These are phyloP conservation scores for Claviceps spartinae DNA, from an alignment of 2,329 filamentous ascomycete genomes.

Conservation along the genomic window DNA sequence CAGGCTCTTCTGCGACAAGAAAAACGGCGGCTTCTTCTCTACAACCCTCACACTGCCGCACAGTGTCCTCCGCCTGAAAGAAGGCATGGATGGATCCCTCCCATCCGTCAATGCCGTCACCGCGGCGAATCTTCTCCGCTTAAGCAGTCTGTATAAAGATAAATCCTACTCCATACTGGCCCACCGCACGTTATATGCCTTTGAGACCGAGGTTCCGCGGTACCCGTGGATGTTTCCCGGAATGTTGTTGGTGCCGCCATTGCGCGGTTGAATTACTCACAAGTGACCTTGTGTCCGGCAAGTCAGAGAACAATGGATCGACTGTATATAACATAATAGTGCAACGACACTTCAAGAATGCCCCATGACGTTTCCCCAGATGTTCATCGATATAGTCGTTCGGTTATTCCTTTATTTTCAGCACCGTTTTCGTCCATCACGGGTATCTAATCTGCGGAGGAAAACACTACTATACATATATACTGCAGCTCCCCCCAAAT, in stretches of 20 bases:
- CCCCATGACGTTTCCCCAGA: no score
- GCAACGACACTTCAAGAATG: no score
- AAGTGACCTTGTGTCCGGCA: no score
- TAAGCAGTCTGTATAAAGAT: conserved; percentile 57
- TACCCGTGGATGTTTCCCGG: conserved; percentile 86
- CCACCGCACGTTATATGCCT: conserved; percentile 64
- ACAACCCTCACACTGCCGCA: conserved; percentile 50
- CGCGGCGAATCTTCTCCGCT: conserved; percentile 75
- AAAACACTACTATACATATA: conserved; percentile 7
- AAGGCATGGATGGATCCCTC: conserved; percentile 85
- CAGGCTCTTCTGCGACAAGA: conserved; percentile 59
- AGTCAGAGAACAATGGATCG: no score
- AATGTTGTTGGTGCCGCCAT: conserved; percentile 59
- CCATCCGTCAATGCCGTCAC: conserved; percentile 82
- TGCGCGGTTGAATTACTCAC: conserved; percentile 45
- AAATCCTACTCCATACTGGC: conserved; percentile 50
- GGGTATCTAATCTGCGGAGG: conserved; percentile 29
- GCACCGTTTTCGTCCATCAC: conserved; percentile 11
- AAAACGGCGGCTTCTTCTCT: conserved; percentile 57
- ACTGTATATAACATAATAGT: no score
- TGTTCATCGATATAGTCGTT: no score
- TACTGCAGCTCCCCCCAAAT: background rate
- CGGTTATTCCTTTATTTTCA: background rate
- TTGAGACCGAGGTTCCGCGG: conserved; percentile 82
- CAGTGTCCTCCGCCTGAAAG: conserved; percentile 76